Conservation (phyloP, 805 yeast species). For the Hemisphaericaspora nanyangensis region DNA sequence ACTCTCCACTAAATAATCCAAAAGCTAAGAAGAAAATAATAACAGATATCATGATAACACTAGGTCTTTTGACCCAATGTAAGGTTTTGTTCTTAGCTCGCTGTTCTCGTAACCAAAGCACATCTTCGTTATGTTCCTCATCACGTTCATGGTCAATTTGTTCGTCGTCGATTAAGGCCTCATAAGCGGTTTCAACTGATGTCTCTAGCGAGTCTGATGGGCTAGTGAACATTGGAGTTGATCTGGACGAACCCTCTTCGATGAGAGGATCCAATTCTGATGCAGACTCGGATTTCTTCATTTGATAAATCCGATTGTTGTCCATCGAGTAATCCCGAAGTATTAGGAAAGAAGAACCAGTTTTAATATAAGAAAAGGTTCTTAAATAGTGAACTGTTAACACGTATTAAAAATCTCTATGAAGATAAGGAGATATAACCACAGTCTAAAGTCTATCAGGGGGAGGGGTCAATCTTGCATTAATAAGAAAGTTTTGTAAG, state of each 20-base stretch:
- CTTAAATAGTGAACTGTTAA: too few species aligned
- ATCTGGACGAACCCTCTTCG: neutral
- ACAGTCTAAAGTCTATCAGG: too few species aligned
- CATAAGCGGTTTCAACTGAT: constrained; percentile 35
- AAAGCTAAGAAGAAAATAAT: constrained; percentile 41
- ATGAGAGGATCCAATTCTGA: neutral
- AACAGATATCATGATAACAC: constrained; percentile 46
- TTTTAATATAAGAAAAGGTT: too few species aligned
- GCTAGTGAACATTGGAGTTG: constrained; percentile 1
- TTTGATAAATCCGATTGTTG: neutral
- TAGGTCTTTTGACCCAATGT: constrained; percentile 57
- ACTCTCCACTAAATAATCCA: constrained; percentile 32
- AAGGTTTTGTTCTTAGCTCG: constrained; percentile 38
- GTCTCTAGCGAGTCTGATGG: constrained; percentile 17
- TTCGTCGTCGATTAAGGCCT: constrained; percentile 31
- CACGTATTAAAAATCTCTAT: too few species aligned
- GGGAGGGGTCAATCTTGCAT: too few species aligned
- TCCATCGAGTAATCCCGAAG: too few species aligned
- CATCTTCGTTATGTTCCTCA: constrained; percentile 36
- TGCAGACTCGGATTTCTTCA: neutral
- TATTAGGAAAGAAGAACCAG: too few species aligned
- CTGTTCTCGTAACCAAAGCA: constrained; percentile 48
- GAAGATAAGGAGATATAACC: too few species aligned
- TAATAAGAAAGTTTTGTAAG: too few species aligned
- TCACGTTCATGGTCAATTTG: constrained; percentile 28